Conservation (phyloP, 1,284 basidiomycete genomes). For the Psilocybe mexicana region DNA sequence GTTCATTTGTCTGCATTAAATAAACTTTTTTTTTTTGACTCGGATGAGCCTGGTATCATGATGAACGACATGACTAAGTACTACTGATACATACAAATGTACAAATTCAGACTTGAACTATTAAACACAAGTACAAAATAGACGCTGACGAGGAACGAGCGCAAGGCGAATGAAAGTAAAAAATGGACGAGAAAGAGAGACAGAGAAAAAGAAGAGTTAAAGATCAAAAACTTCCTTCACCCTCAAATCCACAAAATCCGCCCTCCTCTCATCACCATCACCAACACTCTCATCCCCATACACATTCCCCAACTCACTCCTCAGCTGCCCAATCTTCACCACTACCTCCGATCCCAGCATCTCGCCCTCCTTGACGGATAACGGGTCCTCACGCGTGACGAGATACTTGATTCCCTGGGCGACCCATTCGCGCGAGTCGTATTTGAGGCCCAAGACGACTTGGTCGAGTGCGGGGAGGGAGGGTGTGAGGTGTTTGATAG, state of each 20-base stretch:
- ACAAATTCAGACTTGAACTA: too few relatives aligned
- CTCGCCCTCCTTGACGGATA: neutral
- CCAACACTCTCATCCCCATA: neutral
- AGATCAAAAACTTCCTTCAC: neutral
- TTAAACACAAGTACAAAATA: too few relatives aligned
- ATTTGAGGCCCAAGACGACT: neutral
- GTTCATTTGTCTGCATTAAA: too few relatives aligned
- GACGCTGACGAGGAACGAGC: too few relatives aligned
- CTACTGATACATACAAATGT: too few relatives aligned
- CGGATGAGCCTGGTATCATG: too few relatives aligned
- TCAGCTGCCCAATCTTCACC: neutral
- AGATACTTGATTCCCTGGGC: neutral
- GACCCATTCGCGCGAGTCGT: neutral
- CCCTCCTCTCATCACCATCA: too few relatives aligned
- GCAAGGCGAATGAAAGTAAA: too few relatives aligned
- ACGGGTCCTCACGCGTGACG: neutral
- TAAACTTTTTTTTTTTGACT: too few relatives aligned
- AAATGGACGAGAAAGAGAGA: too few relatives aligned
- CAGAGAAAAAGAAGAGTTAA: too few relatives aligned
- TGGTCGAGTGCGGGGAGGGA: neutral
- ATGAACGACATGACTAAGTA: too few relatives aligned
- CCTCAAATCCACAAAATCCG: neutral
- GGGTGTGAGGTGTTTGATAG: neutral
- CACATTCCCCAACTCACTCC: neutral
- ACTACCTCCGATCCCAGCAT: neutral